Base-by-base conservation (phyloP, 352 stramenopile species). In the Phytopythium sindhum region DNA sequence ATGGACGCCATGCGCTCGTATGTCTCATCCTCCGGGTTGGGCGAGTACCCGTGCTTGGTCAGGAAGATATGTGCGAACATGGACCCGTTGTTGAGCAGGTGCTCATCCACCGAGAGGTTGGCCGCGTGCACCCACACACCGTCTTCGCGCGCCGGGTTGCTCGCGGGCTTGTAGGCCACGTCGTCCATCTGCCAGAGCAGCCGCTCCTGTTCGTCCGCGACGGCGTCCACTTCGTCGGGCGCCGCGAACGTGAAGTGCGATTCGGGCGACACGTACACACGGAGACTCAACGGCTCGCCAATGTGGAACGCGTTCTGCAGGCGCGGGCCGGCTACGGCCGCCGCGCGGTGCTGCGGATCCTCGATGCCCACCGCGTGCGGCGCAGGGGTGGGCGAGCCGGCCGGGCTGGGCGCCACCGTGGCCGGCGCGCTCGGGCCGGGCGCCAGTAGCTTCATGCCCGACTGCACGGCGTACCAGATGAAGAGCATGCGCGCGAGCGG, bases 21-120 rank as follows among this genome's bases (percentile, higher is more conserved):
- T 37, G 77, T 73, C 11, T 57, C 64, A 70, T 91, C 81, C 19
- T 74, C 51, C 10, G 84, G 85, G 58, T 94, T 91, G 54, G 84
- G 78, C 35, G 84, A 92, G 64, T 81, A 74, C 52, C 85, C 84
- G 11, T 76, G 71, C 51, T 89, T 89, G 33, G 83, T 91, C 42
- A 95, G 64, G 55, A 94, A 96, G 57, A 96, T 83, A 73, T 97
- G 90, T 51, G 87, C 88, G 62, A 81, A 96, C 4, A 93, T 53
- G 60, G 88, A 93, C 23, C 81, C 86, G 63, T 96, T 97, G 31
- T 64, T 55, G 6, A 88, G 74, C 59, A 93, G 50, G 45, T 90
- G 63, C 15, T 80, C 67, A 63, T 91, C 85, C 47, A 95, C 72
- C 15, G 85, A 84, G 50, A 95, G 72, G 65, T 97, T 97, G 29